Evolutionary conservation across 345 rosid genomes (phyloP), one percentile per base, ranked within the genome.

Genomic region (Combretum micranthum): DNA sequence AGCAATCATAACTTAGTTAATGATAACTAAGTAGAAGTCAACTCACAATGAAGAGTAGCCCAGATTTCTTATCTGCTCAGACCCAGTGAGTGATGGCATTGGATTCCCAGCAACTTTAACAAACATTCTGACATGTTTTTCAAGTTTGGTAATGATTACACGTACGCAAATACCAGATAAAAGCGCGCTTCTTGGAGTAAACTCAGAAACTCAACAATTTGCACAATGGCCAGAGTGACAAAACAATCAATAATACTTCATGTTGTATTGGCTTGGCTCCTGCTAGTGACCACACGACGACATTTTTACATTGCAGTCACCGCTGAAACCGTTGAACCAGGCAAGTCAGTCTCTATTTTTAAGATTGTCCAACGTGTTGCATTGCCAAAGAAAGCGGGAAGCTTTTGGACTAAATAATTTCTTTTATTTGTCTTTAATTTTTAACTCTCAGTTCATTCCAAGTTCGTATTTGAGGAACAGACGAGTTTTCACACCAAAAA

Each of bases 31-130:
- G 50, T 69, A 68, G 84, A 82, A 78, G 80, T 82, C 87, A 74
- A 78, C 53, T 21, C 71, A 59, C 54, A 71, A 78, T 78, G 77
- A 76, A 55, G 64, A 69, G 69, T 59, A 72, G 69, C 64, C 56
- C 58, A 53, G 64, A 72, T 26, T 64, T 68, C 67, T 57, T 62
- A 42, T 67, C 65, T 75, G 62, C 57, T 19, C 47, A 55, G 20
- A 57, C 20, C 56, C 18, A 21, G 47, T 57, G 50, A 50, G 42
- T 47, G 50, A 69, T 58, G 64, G 73, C 84, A 74, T 75, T 56
- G 77, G 84, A 82, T 82, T 57, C 84, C 73, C 65, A 45, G 51
- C 64, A 71, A 62, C 60, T 75, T 75, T 69, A 59, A 58, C 74
- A 53, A 60, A 63, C 75, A 69, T 64, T 58, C 68, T 50, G 42